Evolutionary conservation across 1,284 basidiomycete genomes (phyloP).

Genomic region (Cystobasidium slooffiae): DNA sequence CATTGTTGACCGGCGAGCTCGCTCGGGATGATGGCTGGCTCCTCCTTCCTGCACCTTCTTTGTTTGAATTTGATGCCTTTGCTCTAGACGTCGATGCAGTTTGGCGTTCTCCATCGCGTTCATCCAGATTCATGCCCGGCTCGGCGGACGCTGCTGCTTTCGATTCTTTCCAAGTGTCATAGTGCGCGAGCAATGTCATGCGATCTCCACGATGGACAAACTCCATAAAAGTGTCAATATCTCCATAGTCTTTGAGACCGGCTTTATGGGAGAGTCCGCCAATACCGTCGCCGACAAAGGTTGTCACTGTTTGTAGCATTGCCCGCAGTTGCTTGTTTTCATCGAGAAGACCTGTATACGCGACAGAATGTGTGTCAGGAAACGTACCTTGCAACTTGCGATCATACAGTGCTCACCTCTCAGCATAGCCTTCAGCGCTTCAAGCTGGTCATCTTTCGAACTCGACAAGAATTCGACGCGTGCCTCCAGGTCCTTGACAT

Average conservation of each 20-base stretch:
- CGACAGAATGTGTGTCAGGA: background rate
- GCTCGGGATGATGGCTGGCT: slow-evolving; percentile 4
- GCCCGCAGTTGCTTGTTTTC: slow-evolving; percentile 44
- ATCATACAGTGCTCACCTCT: slow-evolving; percentile 12
- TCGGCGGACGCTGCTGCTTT: slow-evolving; percentile 3
- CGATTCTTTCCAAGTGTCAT: slow-evolving; percentile 33
- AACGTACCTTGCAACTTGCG: background rate
- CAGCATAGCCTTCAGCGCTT: slow-evolving; percentile 35
- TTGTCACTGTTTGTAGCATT: slow-evolving; percentile 28
- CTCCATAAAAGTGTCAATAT: slow-evolving; percentile 28
- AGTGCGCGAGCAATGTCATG: slow-evolving; percentile 12
- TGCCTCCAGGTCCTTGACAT: slow-evolving; percentile 44
- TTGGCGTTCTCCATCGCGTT: background rate
- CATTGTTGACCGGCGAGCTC: slow-evolving; percentile 8
- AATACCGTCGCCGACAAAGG: slow-evolving; percentile 36
- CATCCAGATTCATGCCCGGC: background rate
- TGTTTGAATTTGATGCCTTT: background rate
- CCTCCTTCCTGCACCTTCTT: background rate
- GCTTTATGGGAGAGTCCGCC: slow-evolving; percentile 20
- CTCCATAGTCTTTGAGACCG: slow-evolving; percentile 18
- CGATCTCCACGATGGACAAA: slow-evolving; percentile 30
- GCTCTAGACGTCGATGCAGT: background rate
- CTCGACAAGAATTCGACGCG: slow-evolving; percentile 38
- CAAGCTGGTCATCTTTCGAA: slow-evolving; percentile 41
- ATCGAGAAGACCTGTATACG: slow-evolving; percentile 36